Evolutionary conservation across 2,329 filamentous ascomycete genomes (phyloP), one percentile per base, ranked within the genome.

Genomic region (Penicillium italicum): DNA sequence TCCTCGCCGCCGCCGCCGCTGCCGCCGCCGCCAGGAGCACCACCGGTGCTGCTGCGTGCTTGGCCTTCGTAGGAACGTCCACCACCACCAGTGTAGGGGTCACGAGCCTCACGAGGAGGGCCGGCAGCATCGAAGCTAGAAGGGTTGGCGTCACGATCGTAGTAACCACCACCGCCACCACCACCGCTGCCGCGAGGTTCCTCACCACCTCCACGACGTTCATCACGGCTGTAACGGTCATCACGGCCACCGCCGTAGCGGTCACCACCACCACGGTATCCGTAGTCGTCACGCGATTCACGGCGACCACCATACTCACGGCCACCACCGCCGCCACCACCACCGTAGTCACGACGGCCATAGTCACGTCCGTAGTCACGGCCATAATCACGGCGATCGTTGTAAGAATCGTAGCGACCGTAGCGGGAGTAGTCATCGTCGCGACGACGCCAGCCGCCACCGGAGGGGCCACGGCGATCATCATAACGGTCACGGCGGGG

Each of bases 291-390:
- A 61, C 77, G 78, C 63, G 69, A 70, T 33, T 70, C 68, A 51
- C 69, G 68, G 41, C 68, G 60, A 42, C 63, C 63, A 50, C 82
- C 80, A 66, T 82, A 79, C 70, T 77, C 75, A 59, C 76, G 71
- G 61, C 74, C 71, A 59, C 76, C 80, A 45, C 68, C 79, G 59
- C 83, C 80, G 43, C 68, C 68, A 22, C 58, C 55, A 36, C 57
- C 76, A 56, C 78, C 54, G 64, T 77, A 55, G 60, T 82, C 82
- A 56, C 84, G 82, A 60, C 85, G 83, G 62, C 85, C 75, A 57
- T 82, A 81, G 61, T 85, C 68, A 20, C 86, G 83, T 57, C 87
- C 85, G 60, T 88, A 86, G 65, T 83, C 82, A 47, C 65, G 83
- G 58, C 87, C 85, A 60, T 88, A 86, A 64, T 83, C 82, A 36